These are phyloP conservation scores for Botrytis elliptica DNA, from an alignment of 2,329 filamentous ascomycete genomes.

Conservation along the genomic window DNA sequence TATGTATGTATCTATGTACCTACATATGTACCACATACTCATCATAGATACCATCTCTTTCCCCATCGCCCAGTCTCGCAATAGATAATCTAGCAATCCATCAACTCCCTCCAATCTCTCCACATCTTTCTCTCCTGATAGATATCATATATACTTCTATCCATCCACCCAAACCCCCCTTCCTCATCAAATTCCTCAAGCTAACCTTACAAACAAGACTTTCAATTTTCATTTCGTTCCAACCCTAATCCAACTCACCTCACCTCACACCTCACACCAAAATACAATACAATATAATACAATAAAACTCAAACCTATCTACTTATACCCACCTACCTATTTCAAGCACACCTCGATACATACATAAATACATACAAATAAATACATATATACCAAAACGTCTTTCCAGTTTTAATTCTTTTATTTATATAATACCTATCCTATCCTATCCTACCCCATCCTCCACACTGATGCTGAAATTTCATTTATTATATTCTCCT, in stretches of 20 bases:
- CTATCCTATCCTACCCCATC: not conserved
- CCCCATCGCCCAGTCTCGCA: not conserved
- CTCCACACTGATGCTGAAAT: rapidly evolving
- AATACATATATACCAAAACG: not conserved
- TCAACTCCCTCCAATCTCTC: not conserved
- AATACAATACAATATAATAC: too few relatives aligned
- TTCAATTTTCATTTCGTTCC: too few relatives aligned
- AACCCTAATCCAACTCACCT: not conserved
- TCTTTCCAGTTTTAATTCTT: too few relatives aligned
- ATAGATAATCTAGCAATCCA: not conserved
- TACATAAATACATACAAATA: not conserved
- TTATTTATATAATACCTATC: rapidly evolving
- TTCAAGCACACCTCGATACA: not conserved
- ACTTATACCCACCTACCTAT: not conserved
- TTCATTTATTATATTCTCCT: not conserved
- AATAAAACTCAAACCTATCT: not conserved
- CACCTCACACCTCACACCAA: not conserved
- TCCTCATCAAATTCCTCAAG: too few relatives aligned
- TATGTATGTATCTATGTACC: not conserved
- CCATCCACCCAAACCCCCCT: too few relatives aligned
- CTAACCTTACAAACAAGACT: too few relatives aligned
- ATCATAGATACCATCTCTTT: too few relatives aligned
- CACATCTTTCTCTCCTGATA: too few relatives aligned
- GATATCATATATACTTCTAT: not conserved
- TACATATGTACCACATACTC: too few relatives aligned